These are phyloP conservation scores for Coccomyxa subellipsoidea DNA, from an alignment of 163 green algal species.

Conservation along the genomic window DNA sequence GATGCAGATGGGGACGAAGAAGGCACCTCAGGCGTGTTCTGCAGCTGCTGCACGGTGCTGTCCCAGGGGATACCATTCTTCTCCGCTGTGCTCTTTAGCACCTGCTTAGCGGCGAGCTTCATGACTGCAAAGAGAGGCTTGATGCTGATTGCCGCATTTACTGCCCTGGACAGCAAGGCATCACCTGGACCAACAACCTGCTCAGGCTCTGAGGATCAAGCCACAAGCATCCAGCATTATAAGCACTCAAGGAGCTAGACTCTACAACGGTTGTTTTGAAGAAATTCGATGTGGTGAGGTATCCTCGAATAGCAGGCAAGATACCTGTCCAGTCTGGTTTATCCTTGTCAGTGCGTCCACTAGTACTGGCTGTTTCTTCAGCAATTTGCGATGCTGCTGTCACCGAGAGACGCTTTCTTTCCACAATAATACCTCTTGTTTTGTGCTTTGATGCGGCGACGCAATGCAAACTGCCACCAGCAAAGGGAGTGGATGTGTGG, in stretches of 20 bases:
- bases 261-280: too few species aligned
- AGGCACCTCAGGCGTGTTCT: conserved; percentile 14
- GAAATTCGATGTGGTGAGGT: too few species aligned
- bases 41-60: not conserved
- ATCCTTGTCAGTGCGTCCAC: not conserved
- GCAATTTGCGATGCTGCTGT: not conserved
- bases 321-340: not conserved
- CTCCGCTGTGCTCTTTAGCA: conserved; percentile 23
- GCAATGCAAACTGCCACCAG: not conserved
- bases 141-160: conserved; percentile 22
- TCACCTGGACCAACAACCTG: conserved; percentile 24
- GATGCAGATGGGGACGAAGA: not conserved
- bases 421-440: not conserved
- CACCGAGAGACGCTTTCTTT: not conserved
- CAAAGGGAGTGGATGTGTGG: not conserved
- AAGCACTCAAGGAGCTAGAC: too few species aligned
- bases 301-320: too few species aligned
- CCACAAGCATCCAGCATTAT: too few species aligned
- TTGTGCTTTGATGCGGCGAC: not conserved
- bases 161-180: conserved; percentile 11
- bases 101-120: conserved; percentile 20
- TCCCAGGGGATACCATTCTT: conserved; percentile 23
- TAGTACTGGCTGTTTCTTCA: not conserved
- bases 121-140: conserved; percentile 22
- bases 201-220: too few species aligned